Percentiles rank a stretch among this genome's conserved stretches.
phyloP scores from a whole-genome alignment of 768 basidiomycete genomes.

The Rhizopogon vulgaris region DNA sequence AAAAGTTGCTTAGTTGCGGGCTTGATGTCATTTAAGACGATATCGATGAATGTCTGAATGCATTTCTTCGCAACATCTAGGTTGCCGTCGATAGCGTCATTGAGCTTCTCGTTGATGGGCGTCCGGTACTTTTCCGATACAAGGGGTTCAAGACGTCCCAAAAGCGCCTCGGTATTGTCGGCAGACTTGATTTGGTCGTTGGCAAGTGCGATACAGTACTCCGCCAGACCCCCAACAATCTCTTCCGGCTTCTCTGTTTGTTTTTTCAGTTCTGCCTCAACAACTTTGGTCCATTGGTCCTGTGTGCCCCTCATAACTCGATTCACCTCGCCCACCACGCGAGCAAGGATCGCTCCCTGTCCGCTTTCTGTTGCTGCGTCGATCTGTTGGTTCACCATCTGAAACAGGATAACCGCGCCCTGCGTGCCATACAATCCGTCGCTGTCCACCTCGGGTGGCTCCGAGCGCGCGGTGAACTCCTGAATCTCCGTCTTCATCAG shows the following conservation, averaged over 20 bases:
- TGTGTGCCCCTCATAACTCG: constrained; percentile 88
- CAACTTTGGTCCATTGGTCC: constrained; percentile 75
- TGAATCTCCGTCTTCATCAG: constrained; percentile 86
- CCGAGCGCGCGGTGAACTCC: constrained; percentile 76
- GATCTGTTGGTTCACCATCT: constrained; percentile 96
- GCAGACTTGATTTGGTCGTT: constrained; percentile 98
- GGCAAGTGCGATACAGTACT: constrained; percentile 93
- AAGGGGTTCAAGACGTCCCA: constrained; percentile 80
- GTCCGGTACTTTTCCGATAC: constrained; percentile 89
- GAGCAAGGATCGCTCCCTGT: constrained; percentile 87
- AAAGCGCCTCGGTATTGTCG: constrained; percentile 84
- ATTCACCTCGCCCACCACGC: constrained; percentile 82
- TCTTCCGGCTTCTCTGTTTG: constrained; percentile 87
- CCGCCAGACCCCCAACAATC: constrained; percentile 80
- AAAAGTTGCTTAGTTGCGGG: constrained; percentile 82
- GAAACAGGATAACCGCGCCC: constrained; percentile 92
- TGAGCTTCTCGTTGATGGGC: constrained; percentile 78
- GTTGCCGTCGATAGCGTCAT: constrained; percentile 97
- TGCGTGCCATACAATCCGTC: constrained; percentile 90
- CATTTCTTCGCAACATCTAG: constrained; percentile 98
- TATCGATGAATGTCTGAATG: constrained; percentile 87
- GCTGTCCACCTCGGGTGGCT: constrained; percentile 83
- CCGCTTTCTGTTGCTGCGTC: constrained; percentile 94
- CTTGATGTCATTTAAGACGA: constrained; percentile 92
- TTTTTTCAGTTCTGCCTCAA: constrained; percentile 84